Base-by-base conservation (phyloP, 2,329 filamentous ascomycete species). In the Phialemoniopsis sp. region DNA sequence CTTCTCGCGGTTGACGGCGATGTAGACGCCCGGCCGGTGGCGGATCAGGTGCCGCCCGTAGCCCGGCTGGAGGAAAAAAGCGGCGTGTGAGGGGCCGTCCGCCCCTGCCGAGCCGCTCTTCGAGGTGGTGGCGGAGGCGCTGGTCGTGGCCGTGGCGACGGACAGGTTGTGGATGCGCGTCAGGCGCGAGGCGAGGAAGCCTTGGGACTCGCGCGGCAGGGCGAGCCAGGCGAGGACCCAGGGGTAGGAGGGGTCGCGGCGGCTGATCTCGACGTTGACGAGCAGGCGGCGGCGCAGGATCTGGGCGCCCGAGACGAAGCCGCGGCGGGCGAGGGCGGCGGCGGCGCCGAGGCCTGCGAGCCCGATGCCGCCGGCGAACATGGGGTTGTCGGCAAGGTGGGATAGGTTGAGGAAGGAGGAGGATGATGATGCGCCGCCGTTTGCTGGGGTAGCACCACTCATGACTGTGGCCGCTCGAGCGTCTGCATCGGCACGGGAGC, bases 201-300 rank as follows among this genome's bases (percentile, higher is more conserved):
- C 87, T 50, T 54, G 68, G 55, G 70, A 63, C 39, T 81, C 75
- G 37, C 89, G 87, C 48, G 89, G 88, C 40, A 88, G 77, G 7
- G 89, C 90, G 60, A 98, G 86, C 90, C 93, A 98, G 48, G 90
- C 84, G 9, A 98, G 74, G 32, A 98, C 81, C 91, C 90, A 97
- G 31, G 82, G 82, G 59, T 97, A 98, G 2, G 91, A 90, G 33
- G 89, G 82, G 64, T 98, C 93, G 54, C 91, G 87, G 57, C 89
- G 87, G 61, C 87, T 91, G 62, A 98, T 95, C 64, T 98, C 93
- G 54, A 98, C 82, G 54, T 96, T 89, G 53, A 97, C 88, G 21
- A 98, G 81, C 66, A 98, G 80, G 36, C 91, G 87, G 38, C 85
- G 82, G 36, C 88, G 86, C 42, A 95, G 67, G 41, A 94, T 73